These are phyloP conservation scores for Cymodocea nodosa DNA, from an alignment of 116 monocot species.

Conservation along the genomic window DNA sequence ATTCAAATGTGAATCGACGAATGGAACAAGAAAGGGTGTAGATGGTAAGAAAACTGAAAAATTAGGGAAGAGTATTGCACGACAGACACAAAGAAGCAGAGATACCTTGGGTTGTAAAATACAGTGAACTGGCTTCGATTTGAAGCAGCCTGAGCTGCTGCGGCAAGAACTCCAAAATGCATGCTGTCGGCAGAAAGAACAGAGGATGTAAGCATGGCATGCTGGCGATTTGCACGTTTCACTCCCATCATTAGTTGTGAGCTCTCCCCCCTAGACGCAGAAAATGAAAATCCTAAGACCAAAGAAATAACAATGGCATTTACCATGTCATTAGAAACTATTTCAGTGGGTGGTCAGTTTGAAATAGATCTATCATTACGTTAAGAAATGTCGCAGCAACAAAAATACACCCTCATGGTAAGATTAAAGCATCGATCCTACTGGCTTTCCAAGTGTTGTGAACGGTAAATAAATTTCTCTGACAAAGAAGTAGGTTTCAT, in stretches of 20 bases:
- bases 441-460: too few relatives aligned
- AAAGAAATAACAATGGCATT: not conserved
- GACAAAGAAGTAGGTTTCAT: not conserved
- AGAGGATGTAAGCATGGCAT: conserved; percentile 62
- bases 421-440: too few relatives aligned
- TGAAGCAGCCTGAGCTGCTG: conserved; percentile 84
- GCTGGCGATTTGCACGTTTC: conserved; percentile 68
- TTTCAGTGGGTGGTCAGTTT: too few relatives aligned
- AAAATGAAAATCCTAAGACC: not conserved
- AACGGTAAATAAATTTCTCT: too few relatives aligned
- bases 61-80: not conserved
- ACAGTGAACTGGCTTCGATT: conserved; percentile 73
- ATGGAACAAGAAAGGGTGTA: not conserved
- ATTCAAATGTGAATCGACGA: not conserved
- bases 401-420: too few relatives aligned
- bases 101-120: conserved; percentile 89
- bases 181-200: conserved; percentile 90
- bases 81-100: not conserved
- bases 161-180: conserved; percentile 94
- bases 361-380: too few relatives aligned
- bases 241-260: conserved; percentile 87
- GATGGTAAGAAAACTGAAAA: not conserved
- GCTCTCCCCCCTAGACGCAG: conserved; percentile 63
- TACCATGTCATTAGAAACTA: not conserved
- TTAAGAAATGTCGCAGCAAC: too few relatives aligned